Conservation (phyloP, 192 early-diverging fungal genomes). For the Lunasporangiospora selenospora region DNA sequence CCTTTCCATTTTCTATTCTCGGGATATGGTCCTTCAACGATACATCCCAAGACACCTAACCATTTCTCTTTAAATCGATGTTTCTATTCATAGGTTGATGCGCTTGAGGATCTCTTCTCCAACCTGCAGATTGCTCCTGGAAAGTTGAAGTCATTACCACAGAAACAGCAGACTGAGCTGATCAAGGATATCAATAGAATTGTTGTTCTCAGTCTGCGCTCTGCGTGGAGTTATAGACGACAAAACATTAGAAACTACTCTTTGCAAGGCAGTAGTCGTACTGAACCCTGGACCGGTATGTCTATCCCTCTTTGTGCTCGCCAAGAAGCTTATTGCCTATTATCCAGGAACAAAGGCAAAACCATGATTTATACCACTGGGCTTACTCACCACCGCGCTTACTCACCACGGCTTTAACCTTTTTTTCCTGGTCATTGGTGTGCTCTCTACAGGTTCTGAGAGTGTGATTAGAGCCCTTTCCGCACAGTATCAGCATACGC, state of each 20-base stretch:
- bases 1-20: too few species aligned
- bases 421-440: too few species aligned
- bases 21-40: too few species aligned
- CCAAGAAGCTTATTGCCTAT: too few species aligned
- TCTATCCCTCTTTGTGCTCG: too few species aligned
- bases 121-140: constrained; percentile 5
- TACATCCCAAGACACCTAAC: too few species aligned
- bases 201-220: constrained; percentile 23
- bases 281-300: constrained; percentile 46
- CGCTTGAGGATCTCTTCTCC: constrained; percentile 10
- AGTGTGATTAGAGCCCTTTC: constrained; percentile 28
- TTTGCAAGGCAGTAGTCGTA: constrained; percentile 8
- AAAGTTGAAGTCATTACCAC: constrained; percentile 2
- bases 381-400: too few species aligned
- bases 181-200: constrained; percentile 31
- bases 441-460: constrained; percentile 6
- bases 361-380: too few species aligned
- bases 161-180: constrained; percentile 9
- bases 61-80: not conserved
- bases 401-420: too few species aligned
- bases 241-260: constrained; percentile 24
- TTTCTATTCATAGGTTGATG: constrained; percentile 11
- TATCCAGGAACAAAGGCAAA: too few species aligned
- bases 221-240: constrained; percentile 39
- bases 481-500: constrained; percentile 15